phyloP scores from a whole-genome alignment of 2,329 filamentous ascomycete species.

The Claviceps pazoutovae region DNA sequence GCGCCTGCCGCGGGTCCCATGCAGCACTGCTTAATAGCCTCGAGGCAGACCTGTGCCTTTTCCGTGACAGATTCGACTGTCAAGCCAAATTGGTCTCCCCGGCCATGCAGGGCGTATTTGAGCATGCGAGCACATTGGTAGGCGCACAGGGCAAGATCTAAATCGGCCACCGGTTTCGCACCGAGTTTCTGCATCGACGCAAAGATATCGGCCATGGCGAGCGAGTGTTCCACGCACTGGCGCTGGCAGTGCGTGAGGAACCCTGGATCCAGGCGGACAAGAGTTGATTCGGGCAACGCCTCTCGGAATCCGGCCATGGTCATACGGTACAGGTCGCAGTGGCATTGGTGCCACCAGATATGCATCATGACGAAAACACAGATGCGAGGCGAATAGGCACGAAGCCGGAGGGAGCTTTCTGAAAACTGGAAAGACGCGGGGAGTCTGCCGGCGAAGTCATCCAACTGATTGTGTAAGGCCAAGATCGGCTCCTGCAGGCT shows the following conservation, averaged over 20 bases:
- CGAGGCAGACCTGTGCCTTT: conserved; percentile 35
- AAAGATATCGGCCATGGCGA: conserved; percentile 43
- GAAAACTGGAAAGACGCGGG: conserved; percentile 44
- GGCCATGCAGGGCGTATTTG: conserved; percentile 35
- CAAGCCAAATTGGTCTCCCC: conserved; percentile 28
- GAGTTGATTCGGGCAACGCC: conserved; percentile 28
- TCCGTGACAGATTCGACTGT: conserved; percentile 33
- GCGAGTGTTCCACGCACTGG: conserved; percentile 39
- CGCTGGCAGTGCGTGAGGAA: conserved; percentile 36
- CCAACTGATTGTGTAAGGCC: conserved; percentile 33
- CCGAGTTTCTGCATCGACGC: conserved; percentile 35
- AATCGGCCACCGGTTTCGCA: conserved; percentile 37
- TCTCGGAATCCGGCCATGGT: conserved; percentile 38
- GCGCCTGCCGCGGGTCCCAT: conserved; percentile 35
- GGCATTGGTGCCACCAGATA: conserved; percentile 44
- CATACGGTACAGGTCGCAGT: conserved; percentile 42
- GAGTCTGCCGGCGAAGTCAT: conserved; percentile 37
- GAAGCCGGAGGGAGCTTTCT: conserved; percentile 39
- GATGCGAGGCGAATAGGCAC: conserved; percentile 42
- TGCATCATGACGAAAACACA: conserved; percentile 48
- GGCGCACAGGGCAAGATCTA: conserved; percentile 41
- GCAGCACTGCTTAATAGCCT: conserved; percentile 36
- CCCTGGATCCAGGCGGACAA: conserved; percentile 31
- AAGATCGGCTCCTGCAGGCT: conserved; percentile 29
- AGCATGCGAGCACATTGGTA: conserved; percentile 42